Evolutionary conservation across 2,329 filamentous ascomycete genomes (phyloP).

Genomic region (Cercospora janseana): DNA sequence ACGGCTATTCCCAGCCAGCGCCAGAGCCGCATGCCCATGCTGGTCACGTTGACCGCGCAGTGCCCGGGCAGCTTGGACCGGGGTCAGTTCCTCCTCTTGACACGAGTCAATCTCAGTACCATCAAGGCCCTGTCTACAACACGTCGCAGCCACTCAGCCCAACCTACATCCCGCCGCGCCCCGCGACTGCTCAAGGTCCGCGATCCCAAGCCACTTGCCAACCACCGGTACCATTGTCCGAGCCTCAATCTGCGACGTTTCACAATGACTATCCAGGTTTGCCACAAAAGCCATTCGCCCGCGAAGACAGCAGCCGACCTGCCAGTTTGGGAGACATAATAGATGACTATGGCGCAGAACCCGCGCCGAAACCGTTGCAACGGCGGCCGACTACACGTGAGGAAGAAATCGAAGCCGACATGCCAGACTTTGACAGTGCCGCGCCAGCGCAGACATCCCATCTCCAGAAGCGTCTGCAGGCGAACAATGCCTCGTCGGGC

Average conservation of each 20-base stretch:
- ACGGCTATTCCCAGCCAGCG: conserved; percentile 6
- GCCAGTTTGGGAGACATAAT: conserved; percentile 23
- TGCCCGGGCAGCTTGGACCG: conserved; percentile 16
- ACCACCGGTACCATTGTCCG: conserved; percentile 17
- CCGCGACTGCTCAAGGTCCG: conserved; percentile 21
- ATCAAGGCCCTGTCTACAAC: conserved; percentile 16
- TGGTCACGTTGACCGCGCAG: conserved; percentile 6
- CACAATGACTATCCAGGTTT: conserved; percentile 12
- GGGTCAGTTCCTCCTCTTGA: conserved; percentile 16
- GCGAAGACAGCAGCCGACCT: conserved; percentile 15
- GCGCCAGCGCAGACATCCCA: conserved; percentile 32
- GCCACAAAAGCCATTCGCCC: conserved; percentile 17
- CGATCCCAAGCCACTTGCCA: conserved; percentile 15
- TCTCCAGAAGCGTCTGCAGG: conserved; percentile 32
- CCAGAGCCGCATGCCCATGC: conserved; percentile 20
- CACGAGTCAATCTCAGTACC: conserved; percentile 18
- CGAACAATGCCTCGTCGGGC: conserved; percentile 28
- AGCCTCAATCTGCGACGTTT: conserved; percentile 10
- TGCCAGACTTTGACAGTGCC: conserved; percentile 62
- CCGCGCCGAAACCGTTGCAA: conserved; percentile 18
- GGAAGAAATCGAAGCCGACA: conserved; percentile 53
- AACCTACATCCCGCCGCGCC: conserved; percentile 25
- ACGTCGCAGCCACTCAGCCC: conserved; percentile 23
- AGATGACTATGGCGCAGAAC: conserved; percentile 23
- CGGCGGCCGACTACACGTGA: conserved; percentile 35